phyloP scores from a whole-genome alignment of 2,329 filamentous ascomycete genomes.

The Neonectria hederae region DNA sequence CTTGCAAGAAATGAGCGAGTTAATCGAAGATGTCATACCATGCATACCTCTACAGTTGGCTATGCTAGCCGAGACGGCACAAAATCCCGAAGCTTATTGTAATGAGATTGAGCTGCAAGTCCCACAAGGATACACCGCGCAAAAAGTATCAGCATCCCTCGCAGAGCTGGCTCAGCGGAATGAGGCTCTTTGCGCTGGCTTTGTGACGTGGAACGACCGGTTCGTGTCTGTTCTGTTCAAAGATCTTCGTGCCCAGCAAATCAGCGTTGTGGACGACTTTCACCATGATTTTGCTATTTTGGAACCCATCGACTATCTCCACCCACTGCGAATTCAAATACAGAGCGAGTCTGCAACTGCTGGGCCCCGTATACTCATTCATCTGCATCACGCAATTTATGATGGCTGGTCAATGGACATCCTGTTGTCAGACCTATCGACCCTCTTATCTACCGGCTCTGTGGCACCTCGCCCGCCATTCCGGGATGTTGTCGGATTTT shows the following conservation, averaged over 20 bases:
- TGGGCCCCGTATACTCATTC: slow-evolving; percentile 53
- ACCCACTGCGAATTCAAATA: slow-evolving; percentile 72
- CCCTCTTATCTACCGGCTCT: slow-evolving; percentile 51
- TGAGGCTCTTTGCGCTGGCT: slow-evolving; percentile 78
- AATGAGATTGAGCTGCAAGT: slow-evolving; percentile 79
- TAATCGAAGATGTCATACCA: slow-evolving; percentile 57
- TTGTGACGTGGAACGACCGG: slow-evolving; percentile 60
- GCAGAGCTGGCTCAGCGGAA: slow-evolving; percentile 62
- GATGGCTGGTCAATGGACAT: slow-evolving; percentile 94
- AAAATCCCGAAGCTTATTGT: slow-evolving; percentile 71
- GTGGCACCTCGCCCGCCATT: slow-evolving; percentile 65
- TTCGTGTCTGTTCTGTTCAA: slow-evolving; percentile 68
- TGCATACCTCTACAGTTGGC: slow-evolving; percentile 81
- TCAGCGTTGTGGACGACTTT: slow-evolving; percentile 52
- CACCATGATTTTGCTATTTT: slow-evolving; percentile 51
- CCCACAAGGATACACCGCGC: slow-evolving; percentile 44
- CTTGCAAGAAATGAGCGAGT: slow-evolving; percentile 29
- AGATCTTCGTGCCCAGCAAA: slow-evolving; percentile 52
- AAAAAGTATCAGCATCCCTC: slow-evolving; percentile 61
- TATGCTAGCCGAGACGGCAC: slow-evolving; percentile 80
- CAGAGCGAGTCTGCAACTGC: slow-evolving; percentile 25
- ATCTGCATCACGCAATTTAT: slow-evolving; percentile 85
- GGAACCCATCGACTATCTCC: slow-evolving; percentile 55
- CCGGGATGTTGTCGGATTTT: slow-evolving; percentile 63
- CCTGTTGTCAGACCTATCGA: slow-evolving; percentile 72